Percentiles rank a stretch among this genome's conserved stretches.
Conservation (phyloP, 2,329 filamentous ascomycete genomes). For the Paracoccidioides brasiliensis region DNA sequence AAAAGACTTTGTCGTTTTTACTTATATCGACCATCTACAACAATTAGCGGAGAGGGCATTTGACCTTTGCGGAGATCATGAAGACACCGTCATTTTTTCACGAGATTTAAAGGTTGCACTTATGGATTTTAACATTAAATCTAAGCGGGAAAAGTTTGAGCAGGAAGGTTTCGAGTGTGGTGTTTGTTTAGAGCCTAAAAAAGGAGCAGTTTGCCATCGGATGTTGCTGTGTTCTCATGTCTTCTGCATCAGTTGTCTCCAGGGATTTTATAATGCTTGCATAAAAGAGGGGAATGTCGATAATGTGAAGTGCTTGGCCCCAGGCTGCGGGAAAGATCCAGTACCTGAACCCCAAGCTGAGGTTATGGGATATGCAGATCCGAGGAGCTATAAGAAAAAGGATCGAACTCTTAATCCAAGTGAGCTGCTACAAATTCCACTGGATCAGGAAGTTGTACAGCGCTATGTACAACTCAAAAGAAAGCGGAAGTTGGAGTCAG, state of each 20-base stretch:
- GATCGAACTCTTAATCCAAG: conserved; percentile 64
- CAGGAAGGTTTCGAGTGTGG: conserved; percentile 77
- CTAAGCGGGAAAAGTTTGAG: conserved; percentile 63
- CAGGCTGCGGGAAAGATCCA: conserved; percentile 57
- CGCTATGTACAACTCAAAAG: conserved; percentile 84
- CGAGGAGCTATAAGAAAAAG: conserved; percentile 38
- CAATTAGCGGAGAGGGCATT: conserved; percentile 45
- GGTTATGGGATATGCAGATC: conserved; percentile 13
- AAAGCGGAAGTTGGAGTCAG: conserved; percentile 81
- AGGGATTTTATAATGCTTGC: conserved; percentile 78
- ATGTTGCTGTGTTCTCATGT: conserved; percentile 79
- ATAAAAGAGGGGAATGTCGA: conserved; percentile 75
- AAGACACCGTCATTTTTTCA: conserved; percentile 36
- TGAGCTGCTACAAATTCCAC: conserved; percentile 66
- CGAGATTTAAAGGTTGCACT: conserved; percentile 51
- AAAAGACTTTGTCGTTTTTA: conserved; percentile 42
- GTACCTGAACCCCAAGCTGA: conserved; percentile 15
- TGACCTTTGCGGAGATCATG: conserved; percentile 29
- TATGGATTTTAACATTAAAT: conserved; percentile 63
- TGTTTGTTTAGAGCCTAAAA: conserved; percentile 84
- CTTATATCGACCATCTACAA: conserved; percentile 48
- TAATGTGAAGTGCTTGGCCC: conserved; percentile 65
- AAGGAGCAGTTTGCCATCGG: conserved; percentile 66
- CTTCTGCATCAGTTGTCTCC: conserved; percentile 77
- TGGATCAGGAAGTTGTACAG: conserved; percentile 59